phyloP scores from a whole-genome alignment of 306 rosid genomes.

The Cicer pinnatifidum region DNA sequence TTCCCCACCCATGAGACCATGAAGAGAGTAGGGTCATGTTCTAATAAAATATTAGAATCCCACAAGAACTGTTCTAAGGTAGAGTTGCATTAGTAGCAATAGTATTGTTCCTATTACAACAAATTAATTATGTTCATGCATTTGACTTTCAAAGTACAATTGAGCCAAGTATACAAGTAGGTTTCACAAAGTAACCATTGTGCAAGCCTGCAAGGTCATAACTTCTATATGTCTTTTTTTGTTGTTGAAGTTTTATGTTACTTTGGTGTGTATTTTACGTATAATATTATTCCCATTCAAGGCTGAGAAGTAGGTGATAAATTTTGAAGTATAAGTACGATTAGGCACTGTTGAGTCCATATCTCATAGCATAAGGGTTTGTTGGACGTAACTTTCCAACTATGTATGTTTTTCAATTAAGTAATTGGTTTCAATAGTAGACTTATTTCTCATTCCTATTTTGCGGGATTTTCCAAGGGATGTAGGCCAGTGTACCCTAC shows the following conservation, averaged over 20 bases:
- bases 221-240: too few species aligned
- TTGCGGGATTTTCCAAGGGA: neutral
- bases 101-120: neutral
- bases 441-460: neutral
- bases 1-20: constrained; percentile 32
- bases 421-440: constrained; percentile 15
- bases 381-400: neutral
- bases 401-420: constrained; percentile 3
- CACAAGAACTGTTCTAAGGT: constrained; percentile 33
- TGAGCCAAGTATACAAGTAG: neutral
- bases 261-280: too few species aligned
- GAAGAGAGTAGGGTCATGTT: constrained; percentile 32
- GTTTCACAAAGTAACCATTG: constrained; percentile 4
- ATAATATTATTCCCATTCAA: too few species aligned
- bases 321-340: neutral
- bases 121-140: constrained; percentile 7
- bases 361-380: constrained; percentile 6
- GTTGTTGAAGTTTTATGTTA: too few species aligned
- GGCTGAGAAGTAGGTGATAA: neutral
- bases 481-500: neutral
- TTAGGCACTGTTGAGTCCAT: neutral
- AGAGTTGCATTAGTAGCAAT: constrained; percentile 17
- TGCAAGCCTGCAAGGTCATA: neutral
- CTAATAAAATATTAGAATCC: constrained; percentile 36
- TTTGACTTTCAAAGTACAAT: neutral